Evolutionary conservation across 2,329 filamentous ascomycete species (phyloP), one percentile per base, ranked within the genome.

Genomic region (Paraphoma chrysanthemicola): DNA sequence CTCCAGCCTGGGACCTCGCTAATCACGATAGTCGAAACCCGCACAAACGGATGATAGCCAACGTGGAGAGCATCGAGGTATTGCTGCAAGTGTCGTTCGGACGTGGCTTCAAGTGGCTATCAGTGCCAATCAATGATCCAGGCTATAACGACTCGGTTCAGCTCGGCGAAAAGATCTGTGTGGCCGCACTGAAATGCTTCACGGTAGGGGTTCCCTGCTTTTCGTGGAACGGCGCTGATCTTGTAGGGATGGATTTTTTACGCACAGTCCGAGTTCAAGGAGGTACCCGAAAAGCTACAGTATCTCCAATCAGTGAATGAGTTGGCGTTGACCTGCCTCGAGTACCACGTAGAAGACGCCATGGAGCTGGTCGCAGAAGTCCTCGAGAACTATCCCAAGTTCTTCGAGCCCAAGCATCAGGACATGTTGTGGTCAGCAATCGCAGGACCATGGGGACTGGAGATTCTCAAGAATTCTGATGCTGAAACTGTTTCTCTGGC

Each of bases 161-260:
- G 29, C 54, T 63, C 36, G 74, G 74, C 42, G 73, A 76, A 48
- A 71, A 69, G 49, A 65, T 77, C 1, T 74, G 72, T 47, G 51
- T 64, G 28, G 67, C 73, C 39, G 77, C 73, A 31, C 58, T 76
- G 29, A 68, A 68, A 42, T 70, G 68, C 60, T 79, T 77, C 59
- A 67, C 63, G 36, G 72, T 74, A 61, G 30, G 23, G 23, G 23
- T 23, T 23, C 23, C 23, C 23, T 23, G 23, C 23, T n/a, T 9
- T 4, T 8, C 1, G 3, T 9, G 6, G 23, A 18, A 33, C 23
- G 39, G 23, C 11, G 47, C 67, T 72, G 44, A 72, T 45, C 2
- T 16, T 3, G 0, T n/a, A 90, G 88, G 84, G 88, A 4, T 94
- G 90, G 90, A 83, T 92, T 31, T 82, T 86, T 64, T 93, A 92